Conservation (phyloP, 2,329 filamentous ascomycete genomes). For the Aureobasidium mangrovei region DNA sequence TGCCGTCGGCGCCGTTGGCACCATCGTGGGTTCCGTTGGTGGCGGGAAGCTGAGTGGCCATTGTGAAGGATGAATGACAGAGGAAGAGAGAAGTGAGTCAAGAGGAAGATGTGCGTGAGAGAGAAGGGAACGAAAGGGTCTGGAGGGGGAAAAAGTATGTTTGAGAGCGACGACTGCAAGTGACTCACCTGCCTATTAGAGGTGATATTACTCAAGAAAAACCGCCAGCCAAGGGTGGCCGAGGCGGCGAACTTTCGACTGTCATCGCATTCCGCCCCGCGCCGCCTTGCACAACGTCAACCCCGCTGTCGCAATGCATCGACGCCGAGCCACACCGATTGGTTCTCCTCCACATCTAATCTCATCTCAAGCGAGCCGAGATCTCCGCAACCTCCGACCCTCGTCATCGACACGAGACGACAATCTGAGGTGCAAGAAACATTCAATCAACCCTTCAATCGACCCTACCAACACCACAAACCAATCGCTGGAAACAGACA, state of each 20-base stretch:
- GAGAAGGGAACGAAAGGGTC: not conserved
- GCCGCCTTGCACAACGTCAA: not conserved
- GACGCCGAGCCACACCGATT: conserved; percentile 4
- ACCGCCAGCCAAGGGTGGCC: not conserved
- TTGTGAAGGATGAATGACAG: conserved; percentile 19
- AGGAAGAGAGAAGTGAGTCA: not conserved
- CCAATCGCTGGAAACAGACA: conserved; percentile 15
- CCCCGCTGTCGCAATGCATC: conserved; percentile 2
- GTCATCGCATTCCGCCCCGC: not conserved
- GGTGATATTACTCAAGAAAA: conserved; percentile 10
- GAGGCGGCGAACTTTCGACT: conserved; percentile 6
- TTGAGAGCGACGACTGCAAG: not conserved
- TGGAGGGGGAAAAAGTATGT: conserved; percentile 6
- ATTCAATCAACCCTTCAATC: not conserved
- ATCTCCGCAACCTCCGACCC: not conserved
- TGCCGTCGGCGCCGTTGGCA: conserved; percentile 24
- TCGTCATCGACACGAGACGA: conserved; percentile 9
- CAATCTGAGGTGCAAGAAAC: not conserved
- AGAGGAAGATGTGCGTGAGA: not conserved
- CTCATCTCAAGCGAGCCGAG: not conserved
- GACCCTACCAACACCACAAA: not conserved
- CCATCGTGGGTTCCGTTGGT: conserved; percentile 32
- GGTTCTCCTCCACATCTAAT: not conserved
- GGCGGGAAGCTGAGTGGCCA: conserved; percentile 42
- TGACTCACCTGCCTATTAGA: conserved; percentile 10